Evolutionary conservation across 805 yeast species (phyloP).

Genomic region (Candida sithepensis): DNA sequence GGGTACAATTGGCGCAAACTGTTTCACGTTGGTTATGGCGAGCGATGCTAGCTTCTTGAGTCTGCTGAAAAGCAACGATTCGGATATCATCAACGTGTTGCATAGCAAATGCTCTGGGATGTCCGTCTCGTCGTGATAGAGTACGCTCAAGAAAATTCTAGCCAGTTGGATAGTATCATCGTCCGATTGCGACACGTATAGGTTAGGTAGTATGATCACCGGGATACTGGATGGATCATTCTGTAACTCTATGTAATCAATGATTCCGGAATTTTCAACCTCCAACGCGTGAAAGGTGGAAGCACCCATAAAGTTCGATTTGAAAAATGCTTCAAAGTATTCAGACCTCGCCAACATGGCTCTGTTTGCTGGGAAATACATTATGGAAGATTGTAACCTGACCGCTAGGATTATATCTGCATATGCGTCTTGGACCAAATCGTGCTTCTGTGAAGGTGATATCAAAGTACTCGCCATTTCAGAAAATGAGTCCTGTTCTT

Average conservation of each 20-base stretch:
- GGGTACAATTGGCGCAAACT: slow-evolving; percentile 6
- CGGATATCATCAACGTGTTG: background rate
- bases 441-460: slow-evolving; percentile 19
- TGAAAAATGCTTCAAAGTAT: slow-evolving; percentile 62
- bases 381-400: slow-evolving; percentile 17
- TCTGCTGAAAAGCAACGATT: slow-evolving; percentile 47
- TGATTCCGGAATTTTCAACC: slow-evolving; percentile 10
- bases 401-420: slow-evolving; percentile 50
- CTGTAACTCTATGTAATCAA: slow-evolving; percentile 17
- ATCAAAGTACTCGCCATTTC: slow-evolving; percentile 6
- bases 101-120: slow-evolving; percentile 34
- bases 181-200: background rate
- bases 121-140: slow-evolving; percentile 58
- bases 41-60: slow-evolving; percentile 63
- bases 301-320: slow-evolving; percentile 38
- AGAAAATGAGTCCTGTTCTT: slow-evolving; percentile 3
- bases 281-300: slow-evolving; percentile 15
- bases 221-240: slow-evolving; percentile 17
- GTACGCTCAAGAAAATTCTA: slow-evolving; percentile 48
- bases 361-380: slow-evolving; percentile 60
- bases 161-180: slow-evolving; percentile 1
- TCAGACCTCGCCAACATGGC: slow-evolving; percentile 58
- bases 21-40: slow-evolving; percentile 33
- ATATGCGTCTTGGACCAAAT: slow-evolving; percentile 21
- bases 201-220: slow-evolving; percentile 16